phyloP scores from a whole-genome alignment of 2,329 filamentous ascomycete species.

The Colletotrichum coccodes region DNA sequence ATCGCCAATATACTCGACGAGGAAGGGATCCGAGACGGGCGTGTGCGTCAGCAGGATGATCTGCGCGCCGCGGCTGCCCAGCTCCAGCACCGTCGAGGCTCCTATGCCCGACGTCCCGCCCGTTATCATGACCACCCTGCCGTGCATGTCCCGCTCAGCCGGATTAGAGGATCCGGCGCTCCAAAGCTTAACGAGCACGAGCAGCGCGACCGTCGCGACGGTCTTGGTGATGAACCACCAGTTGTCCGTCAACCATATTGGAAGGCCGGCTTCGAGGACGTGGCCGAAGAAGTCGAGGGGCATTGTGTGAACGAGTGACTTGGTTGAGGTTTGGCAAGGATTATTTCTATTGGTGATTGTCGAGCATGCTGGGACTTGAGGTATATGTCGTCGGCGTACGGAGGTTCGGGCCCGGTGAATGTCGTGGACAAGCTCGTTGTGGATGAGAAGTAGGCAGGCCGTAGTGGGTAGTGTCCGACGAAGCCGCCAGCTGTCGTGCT shows the following conservation, averaged over 20 bases:
- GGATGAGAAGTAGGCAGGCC: neutral
- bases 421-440: slow-evolving; percentile 5
- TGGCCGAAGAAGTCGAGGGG: slow-evolving; percentile 62
- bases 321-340: neutral
- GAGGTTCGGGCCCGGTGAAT: neutral
- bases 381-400: neutral
- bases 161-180: slow-evolving; percentile 79
- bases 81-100: slow-evolving; percentile 76
- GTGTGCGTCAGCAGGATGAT: slow-evolving; percentile 89
- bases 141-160: slow-evolving; percentile 87
- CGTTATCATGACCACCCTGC: slow-evolving; percentile 92
- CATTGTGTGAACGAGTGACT: slow-evolving; percentile 48
- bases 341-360: neutral
- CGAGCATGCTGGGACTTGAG: slow-evolving; percentile 1
- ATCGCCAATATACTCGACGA: slow-evolving; percentile 93
- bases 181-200: slow-evolving; percentile 74
- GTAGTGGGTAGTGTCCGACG: neutral
- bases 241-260: slow-evolving; percentile 58
- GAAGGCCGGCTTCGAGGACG: slow-evolving; percentile 58
- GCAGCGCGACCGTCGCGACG: slow-evolving; percentile 45
- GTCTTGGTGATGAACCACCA: slow-evolving; percentile 54
- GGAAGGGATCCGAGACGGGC: slow-evolving; percentile 83
- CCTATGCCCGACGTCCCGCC: slow-evolving; percentile 96
- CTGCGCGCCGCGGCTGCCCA: slow-evolving; percentile 88
- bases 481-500: slow-evolving; percentile 18